phyloP scores from a whole-genome alignment of 1,284 basidiomycete species.

The Grifola frondosa region DNA sequence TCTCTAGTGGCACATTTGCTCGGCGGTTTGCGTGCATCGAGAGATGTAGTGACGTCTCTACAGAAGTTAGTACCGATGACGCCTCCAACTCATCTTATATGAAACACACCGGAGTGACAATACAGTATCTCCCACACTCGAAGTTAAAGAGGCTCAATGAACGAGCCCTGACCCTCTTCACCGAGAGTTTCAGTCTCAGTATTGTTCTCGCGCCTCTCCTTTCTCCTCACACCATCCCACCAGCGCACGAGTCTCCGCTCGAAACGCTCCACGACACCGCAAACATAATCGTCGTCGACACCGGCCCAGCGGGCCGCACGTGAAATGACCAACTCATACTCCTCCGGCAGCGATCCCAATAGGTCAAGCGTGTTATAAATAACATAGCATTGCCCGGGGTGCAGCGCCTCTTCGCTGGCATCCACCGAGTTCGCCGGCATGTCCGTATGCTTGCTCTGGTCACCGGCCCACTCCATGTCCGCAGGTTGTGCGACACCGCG shows the following conservation, averaged over 20 bases:
- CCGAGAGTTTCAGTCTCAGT: no score
- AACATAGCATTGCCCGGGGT: slow-evolving; percentile 55
- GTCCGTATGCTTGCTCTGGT: not conserved
- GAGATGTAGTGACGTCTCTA: no score
- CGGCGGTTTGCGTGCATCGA: no score
- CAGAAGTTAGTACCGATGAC: no score
- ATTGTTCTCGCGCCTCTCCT: slow-evolving; percentile 17
- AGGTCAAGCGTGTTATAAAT: slow-evolving; percentile 62
- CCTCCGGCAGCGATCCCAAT: slow-evolving; percentile 52
- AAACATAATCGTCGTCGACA: slow-evolving; percentile 48
- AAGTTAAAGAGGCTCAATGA: no score
- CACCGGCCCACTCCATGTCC: not conserved
- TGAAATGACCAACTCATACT: slow-evolving; percentile 47
- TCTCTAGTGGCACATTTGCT: no score
- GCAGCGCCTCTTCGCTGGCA: slow-evolving; percentile 21
- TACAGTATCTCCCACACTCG: no score
- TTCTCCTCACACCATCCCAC: slow-evolving; percentile 36
- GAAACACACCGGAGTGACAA: no score
- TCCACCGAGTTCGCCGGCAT: slow-evolving; percentile 17
- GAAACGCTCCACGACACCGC: slow-evolving; percentile 53
- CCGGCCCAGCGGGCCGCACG: slow-evolving; percentile 54
- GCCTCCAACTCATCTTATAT: no score
- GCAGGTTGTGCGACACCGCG: not conserved
- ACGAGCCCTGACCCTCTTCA: no score
- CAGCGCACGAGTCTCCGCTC: slow-evolving; percentile 58